Base-by-base conservation (phyloP, 176 grass and related monocot genomes). In the Tillandsia leiboldiana region DNA sequence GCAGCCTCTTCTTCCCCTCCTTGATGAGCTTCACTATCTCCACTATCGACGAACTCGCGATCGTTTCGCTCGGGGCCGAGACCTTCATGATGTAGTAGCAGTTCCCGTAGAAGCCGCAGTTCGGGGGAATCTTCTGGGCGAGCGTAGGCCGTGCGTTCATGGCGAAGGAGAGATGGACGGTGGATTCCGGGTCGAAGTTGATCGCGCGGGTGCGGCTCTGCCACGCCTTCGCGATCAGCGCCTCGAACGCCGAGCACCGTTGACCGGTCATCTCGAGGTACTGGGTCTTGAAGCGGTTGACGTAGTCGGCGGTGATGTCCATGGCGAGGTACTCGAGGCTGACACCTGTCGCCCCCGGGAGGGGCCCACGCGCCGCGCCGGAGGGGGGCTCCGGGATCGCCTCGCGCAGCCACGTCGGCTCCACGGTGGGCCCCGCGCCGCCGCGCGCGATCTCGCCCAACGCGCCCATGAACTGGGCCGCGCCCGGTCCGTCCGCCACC, bases 11-110 rank as follows among this genome's bases (percentile, higher is more conserved):
- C 82, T 96, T 96, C 0, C 87, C 85, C 48, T 96, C 91, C 2
- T 79, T 79, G 50, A 96, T 83, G 13, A 96, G 70, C 75, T 75
- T 78, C 26, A 96, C 83, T 53, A 96, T 82, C 0, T 96, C 91
- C 58, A 74, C 56, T 48, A 96, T 79, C 9, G 91, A 73, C 10
- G 85, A 84, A 3, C 75, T 76, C 1, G 77, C 20, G 56, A 96
- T 74, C 1, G 27, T 63, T 53, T 82, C 91, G 0, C 78, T 79
- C 0, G 61, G 10, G 51, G 91, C 80, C 5, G 87, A 63, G 22
- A 91, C 91, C 49, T 81, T 73, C 91, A 90, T 96, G 75, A 96
- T 96, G 84, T 96, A 96, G 80, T 96, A 96, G 85, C 91, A 90
- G 70, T 96, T 96, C 29, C 91, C 91, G 63, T 96, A 90, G 80